Conservation (phyloP, 371 early-diverging fungal genomes). For the Globomyces sp. region DNA sequence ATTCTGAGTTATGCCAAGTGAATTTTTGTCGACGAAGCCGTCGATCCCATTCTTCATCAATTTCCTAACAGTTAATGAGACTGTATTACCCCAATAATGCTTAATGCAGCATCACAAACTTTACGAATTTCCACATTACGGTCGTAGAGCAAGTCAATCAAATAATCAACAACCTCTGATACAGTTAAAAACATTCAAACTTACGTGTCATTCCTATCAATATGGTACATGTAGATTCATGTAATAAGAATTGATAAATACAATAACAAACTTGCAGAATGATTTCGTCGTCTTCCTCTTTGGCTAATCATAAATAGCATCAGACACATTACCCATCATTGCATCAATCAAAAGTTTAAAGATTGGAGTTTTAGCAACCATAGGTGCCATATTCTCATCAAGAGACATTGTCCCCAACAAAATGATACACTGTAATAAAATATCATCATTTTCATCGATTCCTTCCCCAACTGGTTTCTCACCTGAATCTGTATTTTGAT, state of each 20-base stretch:
- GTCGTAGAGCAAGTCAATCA: constrained; percentile 57
- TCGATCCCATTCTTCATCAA: constrained; percentile 45
- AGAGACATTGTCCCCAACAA: constrained; percentile 48
- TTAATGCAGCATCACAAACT: constrained; percentile 51
- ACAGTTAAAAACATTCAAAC: not conserved
- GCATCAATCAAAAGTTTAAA: constrained; percentile 39
- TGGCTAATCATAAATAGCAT: constrained; percentile 25
- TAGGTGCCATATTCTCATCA: constrained; percentile 44
- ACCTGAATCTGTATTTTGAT: not conserved
- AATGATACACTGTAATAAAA: constrained; percentile 42
- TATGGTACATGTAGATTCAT: constrained; percentile 36
- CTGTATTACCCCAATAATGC: constrained; percentile 44
- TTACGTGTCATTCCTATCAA: constrained; percentile 42
- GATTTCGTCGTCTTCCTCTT: constrained; percentile 61
- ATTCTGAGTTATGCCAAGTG: constrained; percentile 57
- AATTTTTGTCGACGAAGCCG: constrained; percentile 51
- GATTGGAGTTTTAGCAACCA: constrained; percentile 35
- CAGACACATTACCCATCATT: constrained; percentile 42
- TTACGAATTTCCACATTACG: constrained; percentile 49
- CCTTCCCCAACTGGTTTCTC: constrained; percentile 7
- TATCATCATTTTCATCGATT: constrained; percentile 43
- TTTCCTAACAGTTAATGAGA: constrained; percentile 36
- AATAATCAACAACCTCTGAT: constrained; percentile 46
- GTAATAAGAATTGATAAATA: constrained; percentile 47
- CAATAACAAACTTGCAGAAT: constrained; percentile 51